Evolutionary conservation across 2,329 filamentous ascomycete genomes (phyloP).

Genomic region (Xylaria sp.): DNA sequence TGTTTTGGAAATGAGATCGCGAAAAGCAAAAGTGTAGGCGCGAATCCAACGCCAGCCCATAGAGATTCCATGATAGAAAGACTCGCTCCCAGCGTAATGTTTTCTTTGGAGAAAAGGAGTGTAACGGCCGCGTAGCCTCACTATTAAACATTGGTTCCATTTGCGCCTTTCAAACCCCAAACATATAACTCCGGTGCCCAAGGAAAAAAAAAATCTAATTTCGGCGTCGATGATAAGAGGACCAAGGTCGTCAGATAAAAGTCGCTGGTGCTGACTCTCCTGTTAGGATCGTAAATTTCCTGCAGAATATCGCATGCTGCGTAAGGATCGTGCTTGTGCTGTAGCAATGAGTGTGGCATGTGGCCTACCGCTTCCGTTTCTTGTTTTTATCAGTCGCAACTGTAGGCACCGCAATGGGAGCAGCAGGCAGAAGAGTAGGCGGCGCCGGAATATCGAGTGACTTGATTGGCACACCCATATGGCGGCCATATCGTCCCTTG

Average conservation of each 20-base stretch:
- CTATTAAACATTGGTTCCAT: conserved; percentile 44
- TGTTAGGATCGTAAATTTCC: neutral
- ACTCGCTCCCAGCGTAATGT: conserved; percentile 39
- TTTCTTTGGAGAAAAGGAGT: conserved; percentile 44
- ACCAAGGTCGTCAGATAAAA: conserved; percentile 24
- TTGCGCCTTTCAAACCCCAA: conserved; percentile 41
- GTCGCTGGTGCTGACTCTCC: neutral
- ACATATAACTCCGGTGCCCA: conserved; percentile 39
- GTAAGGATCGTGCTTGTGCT: conserved; percentile 1
- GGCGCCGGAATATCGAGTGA: conserved; percentile 60
- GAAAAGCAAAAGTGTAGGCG: conserved; percentile 42
- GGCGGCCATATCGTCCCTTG: conserved; percentile 87
- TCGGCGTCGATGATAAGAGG: conserved; percentile 25
- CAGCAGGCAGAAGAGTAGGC: conserved; percentile 51
- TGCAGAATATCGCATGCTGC: conserved; percentile 3
- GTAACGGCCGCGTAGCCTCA: conserved; percentile 42
- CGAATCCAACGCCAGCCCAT: conserved; percentile 46
- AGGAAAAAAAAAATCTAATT: conserved; percentile 38
- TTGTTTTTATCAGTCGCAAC: conserved; percentile 64
- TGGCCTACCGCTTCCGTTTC: conserved; percentile 67
- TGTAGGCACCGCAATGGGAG: conserved; percentile 58
- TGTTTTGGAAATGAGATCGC: conserved; percentile 34
- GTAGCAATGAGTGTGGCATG: conserved; percentile 14
- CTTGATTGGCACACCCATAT: conserved; percentile 74
- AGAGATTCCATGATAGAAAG: conserved; percentile 38